Conservation (phyloP, 768 basidiomycete species). For the Gymnopilus dilepis region DNA sequence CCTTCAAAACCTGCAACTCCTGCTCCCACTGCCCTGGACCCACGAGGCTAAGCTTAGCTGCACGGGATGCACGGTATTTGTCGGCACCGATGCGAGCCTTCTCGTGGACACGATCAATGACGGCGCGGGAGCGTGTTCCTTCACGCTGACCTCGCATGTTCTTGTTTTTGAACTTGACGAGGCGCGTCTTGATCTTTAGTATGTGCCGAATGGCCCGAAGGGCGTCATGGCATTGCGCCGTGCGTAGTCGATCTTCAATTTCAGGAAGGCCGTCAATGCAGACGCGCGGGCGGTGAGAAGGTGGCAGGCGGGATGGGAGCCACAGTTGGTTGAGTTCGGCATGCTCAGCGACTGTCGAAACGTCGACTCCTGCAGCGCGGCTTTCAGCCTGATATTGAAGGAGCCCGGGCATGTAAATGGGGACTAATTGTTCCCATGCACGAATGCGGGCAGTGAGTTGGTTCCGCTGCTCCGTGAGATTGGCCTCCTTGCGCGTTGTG, state of each 20-base stretch:
- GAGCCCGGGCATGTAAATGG: conserved; percentile 24
- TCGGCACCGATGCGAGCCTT: conserved; percentile 4
- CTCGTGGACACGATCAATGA: conserved; percentile 27
- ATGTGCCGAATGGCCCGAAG: conserved; percentile 24
- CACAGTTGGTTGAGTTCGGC: conserved; percentile 12
- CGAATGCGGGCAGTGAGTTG: conserved; percentile 9
- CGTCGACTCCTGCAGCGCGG: neutral
- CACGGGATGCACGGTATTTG: conserved; percentile 24
- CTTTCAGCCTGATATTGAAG: conserved; percentile 10
- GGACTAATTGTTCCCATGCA: conserved; percentile 7
- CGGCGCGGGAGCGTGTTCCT: conserved; percentile 25
- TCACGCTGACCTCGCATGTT: conserved; percentile 30
- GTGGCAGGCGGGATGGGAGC: conserved; percentile 16
- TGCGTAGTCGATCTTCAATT: conserved; percentile 26
- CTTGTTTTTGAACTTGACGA: conserved; percentile 27
- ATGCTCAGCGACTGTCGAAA: neutral
- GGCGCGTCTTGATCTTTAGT: conserved; percentile 24
- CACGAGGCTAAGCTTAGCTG: conserved; percentile 15
- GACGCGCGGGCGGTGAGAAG: neutral
- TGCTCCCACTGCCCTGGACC: conserved; percentile 24
- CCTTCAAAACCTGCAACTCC: conserved; percentile 9
- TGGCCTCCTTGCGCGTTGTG: conserved; percentile 10
- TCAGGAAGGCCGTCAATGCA: conserved; percentile 10
- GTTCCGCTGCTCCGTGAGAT: conserved; percentile 17
- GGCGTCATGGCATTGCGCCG: conserved; percentile 26